Conservation (phyloP, 1,284 basidiomycete genomes). For the Sanguinoderma infundibulare region DNA sequence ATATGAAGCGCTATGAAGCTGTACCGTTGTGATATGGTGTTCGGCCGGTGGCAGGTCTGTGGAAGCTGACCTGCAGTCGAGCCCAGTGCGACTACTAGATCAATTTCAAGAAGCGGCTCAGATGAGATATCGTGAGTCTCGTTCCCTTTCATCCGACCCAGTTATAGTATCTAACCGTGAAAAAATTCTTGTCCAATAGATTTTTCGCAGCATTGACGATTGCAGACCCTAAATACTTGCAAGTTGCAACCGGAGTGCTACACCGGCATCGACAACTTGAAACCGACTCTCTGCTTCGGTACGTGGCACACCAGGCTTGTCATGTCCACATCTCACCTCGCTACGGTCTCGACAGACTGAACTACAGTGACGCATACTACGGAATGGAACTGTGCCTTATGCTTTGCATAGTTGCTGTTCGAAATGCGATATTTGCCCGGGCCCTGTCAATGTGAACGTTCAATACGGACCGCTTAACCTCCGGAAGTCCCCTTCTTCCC, state of each 20-base stretch:
- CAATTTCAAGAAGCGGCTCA: no score
- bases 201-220: background rate
- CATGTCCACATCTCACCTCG: background rate
- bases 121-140: no score
- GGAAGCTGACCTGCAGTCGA: no score
- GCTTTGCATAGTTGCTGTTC: conserved; percentile 2
- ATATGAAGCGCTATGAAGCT: background rate
- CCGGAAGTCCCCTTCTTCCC: background rate
- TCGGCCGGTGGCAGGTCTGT: no score
- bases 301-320: background rate
- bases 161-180: background rate
- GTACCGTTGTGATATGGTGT: background rate
- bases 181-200: background rate
- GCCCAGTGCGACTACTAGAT: no score
- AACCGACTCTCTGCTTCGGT: background rate
- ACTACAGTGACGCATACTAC: background rate
- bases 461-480: background rate
- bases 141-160: no score
- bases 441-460: background rate
- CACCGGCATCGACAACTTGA: background rate
- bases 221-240: background rate
- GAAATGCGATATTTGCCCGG: conserved; percentile 1
- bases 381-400: conserved; percentile 1
- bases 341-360: background rate
- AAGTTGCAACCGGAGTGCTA: background rate